Evolutionary conservation across 2,329 filamentous ascomycete species (phyloP), one percentile per base, ranked within the genome.

Genomic region (Diaporthe sp.): DNA sequence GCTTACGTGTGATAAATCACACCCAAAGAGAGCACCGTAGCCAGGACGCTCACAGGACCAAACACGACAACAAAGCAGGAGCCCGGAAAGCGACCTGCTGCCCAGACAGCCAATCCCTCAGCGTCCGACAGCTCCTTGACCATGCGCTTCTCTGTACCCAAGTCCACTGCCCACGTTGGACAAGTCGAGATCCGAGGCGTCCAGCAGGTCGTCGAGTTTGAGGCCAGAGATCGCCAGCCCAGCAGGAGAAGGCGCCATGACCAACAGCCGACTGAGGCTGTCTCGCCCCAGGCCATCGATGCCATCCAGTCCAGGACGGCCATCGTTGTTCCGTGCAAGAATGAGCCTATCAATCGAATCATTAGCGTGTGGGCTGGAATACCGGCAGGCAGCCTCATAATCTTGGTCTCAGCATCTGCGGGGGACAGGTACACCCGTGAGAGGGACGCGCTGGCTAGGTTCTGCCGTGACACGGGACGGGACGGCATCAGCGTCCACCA

Each of bases 301-400:
- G 57, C 30, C 15, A 45, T 75, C 55, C 71, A 75, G 67, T 70
- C 57, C 19, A 47, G 79, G 50, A 82, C 78, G 77, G 78, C 75
- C 72, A 80, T 83, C 38, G 78, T 83, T 2, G 79, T 83, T 0
- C 80, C 81, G 5, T 82, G 81, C 77, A 83, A 80, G 74, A 76
- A 82, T 73, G 82, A 83, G 71, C 57, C 76, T 2, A 69, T 77
- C 15, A 35, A 74, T 12, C 78, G 77, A 35, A 80, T 83, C 60
- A 40, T 77, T 33, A 77, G 77, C 33, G 81, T 83, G 12, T 74
- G 82, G 47, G 75, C 77, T 2, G 80, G 79, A 10, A 81, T 83
- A 22, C 81, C 81, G 0, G 69, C 77, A 25, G 68, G 73, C 47
- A 82, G 81, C 73, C 76, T 81, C 10, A 76, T 81, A 68, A 77